Base-by-base conservation (phyloP, 1,284 basidiomycete genomes). In the Leucoagaricus sp. region DNA sequence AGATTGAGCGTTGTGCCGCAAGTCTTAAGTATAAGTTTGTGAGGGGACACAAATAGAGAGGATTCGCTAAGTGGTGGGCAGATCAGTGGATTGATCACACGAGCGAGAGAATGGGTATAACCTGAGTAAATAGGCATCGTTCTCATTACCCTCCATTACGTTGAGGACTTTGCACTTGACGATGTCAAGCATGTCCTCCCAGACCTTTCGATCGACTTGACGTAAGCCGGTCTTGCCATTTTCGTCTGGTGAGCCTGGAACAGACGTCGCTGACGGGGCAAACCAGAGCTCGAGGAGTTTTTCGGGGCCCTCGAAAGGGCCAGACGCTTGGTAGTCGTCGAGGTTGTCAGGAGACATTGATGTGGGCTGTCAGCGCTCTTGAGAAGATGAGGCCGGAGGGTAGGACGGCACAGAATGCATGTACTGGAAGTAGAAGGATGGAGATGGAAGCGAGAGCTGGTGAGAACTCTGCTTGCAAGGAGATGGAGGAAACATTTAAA, bases 251-350 rank as follows among this genome's bases (percentile, higher is more conserved):
- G 77, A 70, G 63, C 77, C 78, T 40, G 82, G 83, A 7, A 92
- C 76, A 45, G 80, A 72, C 9, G 81, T 80, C 10, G 86, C 76
- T 5, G 87, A 88, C 17, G 92, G 91, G 4, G 93, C 88, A 72
- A 99, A 99, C 97, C 97, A 99, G 56, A 99, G 87, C 76, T 99
- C 97, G 55, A 99, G 85, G 41, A 98, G 85, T 75, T 99, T 99
- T 78, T 99, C 97, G 58, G 96, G 93, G 38, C 90, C 91, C 70
- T 92, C 91, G 65, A 91, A 93, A 19, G 87, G 88, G 44, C 83
- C 77, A 49, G 76, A 75, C 50, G 73, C 65, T 53, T 69, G 65
- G 60, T 67, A 68, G 57, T 75, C 68, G 53, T 75, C 72, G 53
- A 69, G 55, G 63, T 75, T 75, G 62, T 67, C 64, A 61, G 65